phyloP scores from a whole-genome alignment of 1,284 basidiomycete genomes.

The Trichosporon asahii region DNA sequence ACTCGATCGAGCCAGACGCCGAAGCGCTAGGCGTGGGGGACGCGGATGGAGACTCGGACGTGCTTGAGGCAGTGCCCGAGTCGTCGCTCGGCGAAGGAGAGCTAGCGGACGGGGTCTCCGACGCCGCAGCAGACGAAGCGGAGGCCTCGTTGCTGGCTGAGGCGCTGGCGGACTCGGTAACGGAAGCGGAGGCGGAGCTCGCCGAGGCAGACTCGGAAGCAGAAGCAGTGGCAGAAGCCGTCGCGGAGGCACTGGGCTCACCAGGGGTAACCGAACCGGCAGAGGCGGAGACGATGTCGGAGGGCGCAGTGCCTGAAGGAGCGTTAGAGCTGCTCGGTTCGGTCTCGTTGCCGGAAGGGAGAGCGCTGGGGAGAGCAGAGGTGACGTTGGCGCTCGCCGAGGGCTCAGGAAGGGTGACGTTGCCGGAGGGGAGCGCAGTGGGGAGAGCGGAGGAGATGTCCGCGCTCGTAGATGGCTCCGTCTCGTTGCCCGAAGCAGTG shows the following conservation, averaged over 20 bases:
- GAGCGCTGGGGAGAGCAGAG: background rate
- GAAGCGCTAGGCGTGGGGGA: constrained; percentile 11
- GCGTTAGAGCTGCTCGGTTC: background rate
- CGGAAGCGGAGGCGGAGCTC: constrained; percentile 6
- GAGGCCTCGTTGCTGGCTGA: constrained; percentile 12
- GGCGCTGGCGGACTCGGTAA: constrained; percentile 11
- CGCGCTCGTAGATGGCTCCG: background rate
- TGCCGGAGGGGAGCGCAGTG: background rate
- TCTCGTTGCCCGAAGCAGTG: background rate
- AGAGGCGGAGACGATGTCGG: background rate
- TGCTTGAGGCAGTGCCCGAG: background rate
- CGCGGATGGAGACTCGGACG: constrained; percentile 2
- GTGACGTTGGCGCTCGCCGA: background rate
- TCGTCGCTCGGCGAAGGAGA: background rate
- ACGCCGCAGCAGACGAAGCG: background rate
- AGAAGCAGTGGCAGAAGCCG: background rate
- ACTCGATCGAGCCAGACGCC: constrained; percentile 7
- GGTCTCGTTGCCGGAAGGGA: background rate
- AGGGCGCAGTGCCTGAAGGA: background rate
- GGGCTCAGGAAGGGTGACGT: background rate
- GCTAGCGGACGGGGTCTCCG: background rate
- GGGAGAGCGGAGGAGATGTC: background rate
- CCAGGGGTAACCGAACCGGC: background rate
- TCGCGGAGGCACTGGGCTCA: constrained; percentile 2
- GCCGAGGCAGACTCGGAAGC: constrained; percentile 1